Conservation (phyloP, 179 eudicot species). For the Silene vulgaris region DNA sequence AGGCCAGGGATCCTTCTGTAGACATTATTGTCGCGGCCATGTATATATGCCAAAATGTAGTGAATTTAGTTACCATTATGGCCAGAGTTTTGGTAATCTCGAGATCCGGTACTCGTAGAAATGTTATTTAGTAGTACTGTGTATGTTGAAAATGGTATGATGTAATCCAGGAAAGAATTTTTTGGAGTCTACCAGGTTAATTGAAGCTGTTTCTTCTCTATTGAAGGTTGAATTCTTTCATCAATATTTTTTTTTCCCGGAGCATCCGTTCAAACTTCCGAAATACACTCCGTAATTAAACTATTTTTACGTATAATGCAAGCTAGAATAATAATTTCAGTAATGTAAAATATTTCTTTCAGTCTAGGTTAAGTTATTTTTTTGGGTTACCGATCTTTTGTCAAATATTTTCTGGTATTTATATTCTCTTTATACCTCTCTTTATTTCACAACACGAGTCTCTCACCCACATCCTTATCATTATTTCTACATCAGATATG, state of each 20-base stretch:
- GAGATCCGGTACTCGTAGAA: conserved; percentile 4
- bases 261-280: background rate
- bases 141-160: background rate
- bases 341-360: too few species aligned
- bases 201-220: conserved; percentile 3
- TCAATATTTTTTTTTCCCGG: background rate
- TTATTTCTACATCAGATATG: too few species aligned
- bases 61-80: background rate
- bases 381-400: too few species aligned
- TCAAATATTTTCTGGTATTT: too few species aligned
- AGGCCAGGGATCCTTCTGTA: background rate
- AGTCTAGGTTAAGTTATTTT: too few species aligned
- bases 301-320: background rate
- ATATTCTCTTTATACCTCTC: too few species aligned
- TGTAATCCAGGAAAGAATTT: conserved; percentile 18
- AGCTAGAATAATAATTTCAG: background rate
- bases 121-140: conserved; percentile 5
- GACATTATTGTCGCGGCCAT: background rate
- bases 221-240: conserved; percentile 1
- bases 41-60: conserved; percentile 16
- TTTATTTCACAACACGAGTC: too few species aligned
- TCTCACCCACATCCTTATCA: too few species aligned
- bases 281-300: too few species aligned
- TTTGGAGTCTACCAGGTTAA: conserved; percentile 12
- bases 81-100: conserved; percentile 9